Evolutionary conservation across 495 filamentous ascomycete species (phyloP), one percentile per base, ranked within the genome.

Genomic region (Aspergillus cavernicola): DNA sequence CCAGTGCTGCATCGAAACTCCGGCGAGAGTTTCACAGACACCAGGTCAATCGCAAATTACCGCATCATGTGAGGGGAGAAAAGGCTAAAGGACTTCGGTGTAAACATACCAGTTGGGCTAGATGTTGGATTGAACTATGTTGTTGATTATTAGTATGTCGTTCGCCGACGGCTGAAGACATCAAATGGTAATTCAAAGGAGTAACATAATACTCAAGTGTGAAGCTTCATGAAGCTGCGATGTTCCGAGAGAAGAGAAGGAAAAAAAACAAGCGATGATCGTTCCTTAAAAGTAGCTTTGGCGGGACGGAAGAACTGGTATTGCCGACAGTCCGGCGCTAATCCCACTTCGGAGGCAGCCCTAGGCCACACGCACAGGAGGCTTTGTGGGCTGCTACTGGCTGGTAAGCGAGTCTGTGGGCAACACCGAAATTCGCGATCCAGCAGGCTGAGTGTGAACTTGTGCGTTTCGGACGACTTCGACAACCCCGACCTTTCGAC

Each of bases 1-100:
- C 59, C 76, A 76, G 71, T 58, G 66, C 80, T 85, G 85, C 87
- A 85, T 84, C 73, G 81, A 87, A 76, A 77, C 85, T 80, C 88
- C 81, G 89, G 90, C 89, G 84, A 85, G 87, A 81, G 86, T 71
- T 74, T 88, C 90, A 86, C 84, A 85, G 80, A 72, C 69, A 67
- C 72, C 66, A 72, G 73, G 85, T 96, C 90, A 91, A 90, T 90
- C 90, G 90, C 90, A 96, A 96, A 96, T 96, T 96, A 93, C 88
- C 70, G 81, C 90, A 92, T 95, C 90, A 90, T 86, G 53, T 68
- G 58, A 78, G 55, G 43, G 12, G 24, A 35, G 12, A 39, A 32
- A 11, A 12, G 16, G n/a, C 18, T 39, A 41, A 28, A 41, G 11
- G 22, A 23, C 49, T 4, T 24, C 2, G 12, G 18, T 15, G 16